Evolutionary conservation across 2,329 filamentous ascomycete species (phyloP), one percentile per base, ranked within the genome.

Genomic region (Trichoderma sp.): DNA sequence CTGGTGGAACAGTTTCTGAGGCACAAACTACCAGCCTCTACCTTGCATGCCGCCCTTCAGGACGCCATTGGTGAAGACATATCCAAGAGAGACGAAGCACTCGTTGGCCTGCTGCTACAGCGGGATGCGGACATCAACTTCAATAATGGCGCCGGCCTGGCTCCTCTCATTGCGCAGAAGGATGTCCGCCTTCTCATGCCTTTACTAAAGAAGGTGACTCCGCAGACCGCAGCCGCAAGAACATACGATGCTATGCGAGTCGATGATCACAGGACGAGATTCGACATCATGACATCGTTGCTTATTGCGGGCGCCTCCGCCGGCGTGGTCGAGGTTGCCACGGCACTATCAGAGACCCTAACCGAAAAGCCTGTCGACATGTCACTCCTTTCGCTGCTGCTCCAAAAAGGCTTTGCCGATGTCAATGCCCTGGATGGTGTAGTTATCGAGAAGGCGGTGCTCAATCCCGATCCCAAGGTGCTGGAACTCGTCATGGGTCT

Each of bases 61-160:
- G 78, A 81, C 26, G 81, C 82, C n/a, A 81, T 87, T 48, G 78
- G 79, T 15, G 81, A 85, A 48, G 76, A 79, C 14, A 76, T 78
- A 1, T 77, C 79, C 0, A 75, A 77, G 47, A 77, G 83, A 44
- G 85, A 87, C 45, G 79, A 82, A 48, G 76, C 78, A 1, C 73
- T 88, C 12, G 83, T 88, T 62, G 77, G 78, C 7, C 76, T 87
- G 5, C 74, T 87, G 3, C 74, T 88, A 5, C 76, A 78, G 2
- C 76, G 84, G 66, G 80, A 82, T 15, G 82, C 82, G 4, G 83
- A 86, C 55, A 78, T 85, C 44, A 85, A 85, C 67, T 83, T 82
- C 62, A 81, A 82, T 48, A 79, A 82, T 28, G 83, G 83, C 0
- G 75, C 79, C n/a, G 80, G 78, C 2, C 75, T 87, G 15, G 72